These are phyloP conservation scores for Flaveria floridana DNA, from an alignment of 140 eudicot genomes.

Conservation along the genomic window DNA sequence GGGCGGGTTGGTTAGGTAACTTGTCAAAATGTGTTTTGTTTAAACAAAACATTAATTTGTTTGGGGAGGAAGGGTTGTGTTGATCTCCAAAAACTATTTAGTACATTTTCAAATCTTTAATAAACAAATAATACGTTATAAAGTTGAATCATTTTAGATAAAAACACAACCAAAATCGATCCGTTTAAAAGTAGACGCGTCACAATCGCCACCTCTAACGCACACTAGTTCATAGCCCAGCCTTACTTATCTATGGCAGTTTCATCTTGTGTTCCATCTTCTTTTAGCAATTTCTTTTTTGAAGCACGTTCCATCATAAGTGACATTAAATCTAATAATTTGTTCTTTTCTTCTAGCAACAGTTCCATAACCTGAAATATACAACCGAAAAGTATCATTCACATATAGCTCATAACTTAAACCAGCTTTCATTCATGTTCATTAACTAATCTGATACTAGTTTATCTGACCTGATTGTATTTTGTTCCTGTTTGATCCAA, in stretches of 20 bases:
- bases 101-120: background rate
- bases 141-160: background rate
- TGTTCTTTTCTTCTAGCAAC: constrained; percentile 26
- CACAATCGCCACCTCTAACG: background rate
- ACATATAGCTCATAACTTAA: background rate
- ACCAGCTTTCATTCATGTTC: background rate
- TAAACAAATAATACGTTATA: background rate
- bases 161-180: background rate
- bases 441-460: background rate
- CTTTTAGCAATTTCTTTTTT: background rate
- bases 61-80: background rate
- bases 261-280: constrained; percentile 9
- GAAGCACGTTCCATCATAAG: constrained; percentile 16
- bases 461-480: constrained; percentile 25
- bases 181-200: background rate
- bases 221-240: background rate
- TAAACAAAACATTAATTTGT: too few relatives aligned
- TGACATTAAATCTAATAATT: constrained; percentile 9
- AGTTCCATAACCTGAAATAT: constrained; percentile 22
- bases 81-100: background rate
- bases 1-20: background rate
- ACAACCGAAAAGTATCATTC: background rate
- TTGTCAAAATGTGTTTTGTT: too few relatives aligned
- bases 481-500: constrained; percentile 2
- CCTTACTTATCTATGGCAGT: constrained; percentile 24